phyloP scores from a whole-genome alignment of 164 flowering plant species.

The Stephania japonica region DNA sequence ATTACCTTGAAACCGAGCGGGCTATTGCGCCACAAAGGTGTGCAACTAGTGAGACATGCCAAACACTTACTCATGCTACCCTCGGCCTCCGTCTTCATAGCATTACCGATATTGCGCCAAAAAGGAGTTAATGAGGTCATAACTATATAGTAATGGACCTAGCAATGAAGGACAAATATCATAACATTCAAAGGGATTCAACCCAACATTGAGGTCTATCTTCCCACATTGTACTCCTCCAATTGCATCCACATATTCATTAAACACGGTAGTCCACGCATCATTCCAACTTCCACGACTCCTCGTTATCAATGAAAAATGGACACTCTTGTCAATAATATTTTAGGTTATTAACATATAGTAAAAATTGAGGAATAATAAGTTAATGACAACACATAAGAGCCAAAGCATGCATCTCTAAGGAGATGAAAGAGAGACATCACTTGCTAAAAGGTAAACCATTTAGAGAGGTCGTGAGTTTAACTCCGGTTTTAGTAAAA shows the following conservation, averaged over 20 bases:
- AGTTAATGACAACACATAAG: no score
- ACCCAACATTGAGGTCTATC: not conserved
- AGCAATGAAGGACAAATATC: not conserved
- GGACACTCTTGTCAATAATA: not conserved
- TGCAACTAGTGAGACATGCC: not conserved
- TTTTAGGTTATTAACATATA: not conserved
- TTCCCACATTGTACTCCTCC: not conserved
- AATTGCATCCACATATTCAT: no score
- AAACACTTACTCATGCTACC: not conserved
- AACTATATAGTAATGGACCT: not conserved
- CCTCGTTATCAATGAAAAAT: not conserved
- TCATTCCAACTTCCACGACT: not conserved
- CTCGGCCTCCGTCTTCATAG: not conserved
- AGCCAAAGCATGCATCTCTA: no score
- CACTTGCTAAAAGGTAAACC: no score
- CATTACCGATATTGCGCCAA: no score
- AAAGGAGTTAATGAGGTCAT: no score
- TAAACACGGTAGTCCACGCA: not conserved
- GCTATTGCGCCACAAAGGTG: not conserved
- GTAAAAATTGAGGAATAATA: no score
- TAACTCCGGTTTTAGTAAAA: no score
- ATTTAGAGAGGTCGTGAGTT: no score
- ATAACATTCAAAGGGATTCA: not conserved
- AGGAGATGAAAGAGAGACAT: no score
- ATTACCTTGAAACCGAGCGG: not conserved